Conservation (phyloP, 805 yeast genomes). For the Ogataea pignaliae region DNA sequence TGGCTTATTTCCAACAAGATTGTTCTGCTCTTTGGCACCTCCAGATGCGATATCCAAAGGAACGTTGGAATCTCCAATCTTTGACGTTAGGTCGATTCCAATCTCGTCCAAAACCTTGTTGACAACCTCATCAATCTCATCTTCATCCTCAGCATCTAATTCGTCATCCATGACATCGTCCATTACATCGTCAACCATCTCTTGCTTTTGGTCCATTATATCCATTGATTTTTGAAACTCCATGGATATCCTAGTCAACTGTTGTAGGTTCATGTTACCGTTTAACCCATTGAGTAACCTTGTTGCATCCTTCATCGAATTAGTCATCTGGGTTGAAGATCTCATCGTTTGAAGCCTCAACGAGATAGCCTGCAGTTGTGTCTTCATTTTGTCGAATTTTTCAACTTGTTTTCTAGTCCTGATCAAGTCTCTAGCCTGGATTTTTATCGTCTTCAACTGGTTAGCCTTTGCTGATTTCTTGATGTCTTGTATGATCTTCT, state of each 20-base stretch:
- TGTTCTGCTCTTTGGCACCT: slow-evolving; percentile 6
- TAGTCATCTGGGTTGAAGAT: slow-evolving; percentile 92
- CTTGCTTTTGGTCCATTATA: slow-evolving; percentile 97
- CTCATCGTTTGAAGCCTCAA: slow-evolving; percentile 89
- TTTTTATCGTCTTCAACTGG: slow-evolving; percentile 83
- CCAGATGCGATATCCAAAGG: slow-evolving; percentile 29
- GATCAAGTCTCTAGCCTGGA: slow-evolving; percentile 93
- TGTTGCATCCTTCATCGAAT: slow-evolving; percentile 92
- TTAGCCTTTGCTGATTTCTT: slow-evolving; percentile 89
- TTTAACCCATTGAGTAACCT: slow-evolving; percentile 82
- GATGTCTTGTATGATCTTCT: slow-evolving; percentile 78
- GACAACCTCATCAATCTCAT: slow-evolving; percentile 87
- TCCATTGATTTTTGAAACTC: slow-evolving; percentile 94
- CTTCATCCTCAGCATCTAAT: slow-evolving; percentile 72
- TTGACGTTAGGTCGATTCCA: slow-evolving; percentile 73
- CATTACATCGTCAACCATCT: slow-evolving; percentile 96
- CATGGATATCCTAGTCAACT: slow-evolving; percentile 82
- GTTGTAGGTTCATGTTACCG: slow-evolving; percentile 81
- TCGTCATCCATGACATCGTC: slow-evolving; percentile 96
- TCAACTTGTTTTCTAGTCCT: slow-evolving; percentile 79
- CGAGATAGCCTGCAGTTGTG: slow-evolving; percentile 92
- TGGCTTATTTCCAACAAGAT: slow-evolving; percentile 7
- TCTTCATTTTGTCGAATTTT: slow-evolving; percentile 89
- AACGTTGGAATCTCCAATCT: slow-evolving; percentile 35
- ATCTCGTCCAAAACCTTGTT: slow-evolving; percentile 91